Conservation (phyloP, 768 basidiomycete genomes). For the Russula abietina region DNA sequence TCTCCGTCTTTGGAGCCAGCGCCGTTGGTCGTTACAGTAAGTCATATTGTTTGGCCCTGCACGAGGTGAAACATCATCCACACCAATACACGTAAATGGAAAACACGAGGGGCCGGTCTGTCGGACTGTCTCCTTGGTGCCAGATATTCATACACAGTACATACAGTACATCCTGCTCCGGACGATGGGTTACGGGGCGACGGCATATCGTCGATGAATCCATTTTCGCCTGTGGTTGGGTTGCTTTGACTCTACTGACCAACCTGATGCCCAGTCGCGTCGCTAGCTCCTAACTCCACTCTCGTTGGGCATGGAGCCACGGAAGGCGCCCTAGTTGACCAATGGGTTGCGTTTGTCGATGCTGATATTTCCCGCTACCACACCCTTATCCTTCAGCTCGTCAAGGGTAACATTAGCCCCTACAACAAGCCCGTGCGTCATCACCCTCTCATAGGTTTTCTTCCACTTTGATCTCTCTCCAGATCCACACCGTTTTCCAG, state of each 20-base stretch:
- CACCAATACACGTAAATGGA: neutral
- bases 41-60: conserved; percentile 33
- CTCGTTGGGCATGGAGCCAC: conserved; percentile 63
- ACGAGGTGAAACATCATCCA: neutral
- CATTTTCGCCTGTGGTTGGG: neutral
- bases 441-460: neutral
- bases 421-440: conserved; percentile 78
- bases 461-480: conserved; percentile 6
- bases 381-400: conserved; percentile 37
- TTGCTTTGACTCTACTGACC: conserved; percentile 16
- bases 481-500: conserved; percentile 53
- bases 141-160: neutral
- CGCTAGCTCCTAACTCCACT: conserved; percentile 67
- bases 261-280: conserved; percentile 52
- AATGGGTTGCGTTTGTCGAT: conserved; percentile 79
- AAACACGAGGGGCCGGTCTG: neutral
- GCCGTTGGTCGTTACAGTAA: conserved; percentile 87
- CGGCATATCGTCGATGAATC: neutral
- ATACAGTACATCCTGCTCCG: neutral
- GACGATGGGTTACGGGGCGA: neutral
- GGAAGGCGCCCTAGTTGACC: conserved; percentile 72
- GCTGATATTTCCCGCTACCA: conserved; percentile 47
- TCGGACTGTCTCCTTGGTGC: neutral
- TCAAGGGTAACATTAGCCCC: conserved; percentile 44
- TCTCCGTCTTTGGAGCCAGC: conserved; percentile 68